A percentile compares a stretch with the other conserved stretches of the same genome.
phyloP scores from a whole-genome alignment of 495 filamentous ascomycete genomes.

The Cercophora samala region DNA sequence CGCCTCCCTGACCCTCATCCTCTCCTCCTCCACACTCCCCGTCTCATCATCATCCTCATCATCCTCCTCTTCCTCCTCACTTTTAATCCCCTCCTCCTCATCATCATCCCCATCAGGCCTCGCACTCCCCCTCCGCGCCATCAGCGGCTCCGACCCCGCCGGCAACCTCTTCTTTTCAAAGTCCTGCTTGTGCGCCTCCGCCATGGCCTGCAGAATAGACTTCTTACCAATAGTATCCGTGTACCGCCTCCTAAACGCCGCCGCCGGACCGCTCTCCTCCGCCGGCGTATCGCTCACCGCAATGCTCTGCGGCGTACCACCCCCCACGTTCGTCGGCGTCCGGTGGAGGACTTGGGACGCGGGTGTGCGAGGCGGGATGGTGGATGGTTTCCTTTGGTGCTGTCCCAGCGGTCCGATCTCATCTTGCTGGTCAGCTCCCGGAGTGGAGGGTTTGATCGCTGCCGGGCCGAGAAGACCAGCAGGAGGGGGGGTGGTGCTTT shows the following conservation, averaged over 20 bases:
- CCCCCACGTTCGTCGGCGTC: background rate
- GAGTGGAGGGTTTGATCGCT: background rate
- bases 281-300: background rate
- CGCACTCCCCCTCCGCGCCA: constrained; percentile 16
- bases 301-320: background rate
- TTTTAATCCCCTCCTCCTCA: constrained; percentile 12
- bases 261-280: background rate
- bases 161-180: constrained; percentile 71
- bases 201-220: constrained; percentile 57
- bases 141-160: constrained; percentile 11
- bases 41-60: constrained; percentile 28
- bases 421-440: background rate
- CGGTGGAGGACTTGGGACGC: background rate
- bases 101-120: constrained; percentile 22
- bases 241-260: constrained; percentile 35
- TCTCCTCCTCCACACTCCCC: constrained; percentile 28
- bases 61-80: constrained; percentile 26
- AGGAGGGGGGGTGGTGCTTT: background rate
- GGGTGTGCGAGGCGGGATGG: background rate
- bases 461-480: background rate
- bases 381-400: background rate
- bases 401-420: background rate
- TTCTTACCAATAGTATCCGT: constrained; percentile 40
- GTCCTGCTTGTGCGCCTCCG: constrained; percentile 78
- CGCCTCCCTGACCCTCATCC: background rate